Evolutionary conservation across 1,284 basidiomycete species (phyloP).

Genomic region (Leucoagaricus sp.): DNA sequence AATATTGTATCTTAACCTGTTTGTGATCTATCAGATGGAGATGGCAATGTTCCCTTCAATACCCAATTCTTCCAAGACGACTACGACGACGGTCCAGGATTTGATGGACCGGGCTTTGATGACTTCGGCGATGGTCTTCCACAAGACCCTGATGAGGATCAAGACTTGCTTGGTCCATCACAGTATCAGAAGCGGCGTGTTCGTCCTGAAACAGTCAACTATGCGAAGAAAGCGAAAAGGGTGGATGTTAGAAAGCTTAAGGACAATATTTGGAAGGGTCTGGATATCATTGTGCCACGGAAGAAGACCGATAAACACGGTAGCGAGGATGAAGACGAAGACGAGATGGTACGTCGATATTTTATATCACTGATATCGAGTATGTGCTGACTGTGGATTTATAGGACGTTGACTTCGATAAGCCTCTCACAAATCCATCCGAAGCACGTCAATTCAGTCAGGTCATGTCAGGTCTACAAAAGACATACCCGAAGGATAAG

Average conservation of each 20-base stretch:
- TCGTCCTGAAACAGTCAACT: constrained; percentile 90
- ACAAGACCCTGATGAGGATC: constrained; percentile 63
- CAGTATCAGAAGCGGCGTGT: constrained; percentile 80
- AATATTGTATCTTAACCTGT: no score
- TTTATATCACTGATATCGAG: background rate
- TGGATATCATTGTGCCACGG: constrained; percentile 70
- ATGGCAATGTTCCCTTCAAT: constrained; percentile 69
- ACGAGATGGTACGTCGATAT: constrained; percentile 54
- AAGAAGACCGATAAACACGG: constrained; percentile 20
- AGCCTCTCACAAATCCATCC: constrained; percentile 53
- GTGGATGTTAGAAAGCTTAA: constrained; percentile 97
- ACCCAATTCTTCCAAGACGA: constrained; percentile 98
- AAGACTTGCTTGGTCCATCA: constrained; percentile 84
- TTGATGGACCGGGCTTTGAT: constrained; percentile 54
- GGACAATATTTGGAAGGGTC: constrained; percentile 95
- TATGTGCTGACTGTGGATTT: no score
- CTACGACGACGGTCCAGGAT: constrained; percentile 77
- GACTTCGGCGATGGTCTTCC: constrained; percentile 43
- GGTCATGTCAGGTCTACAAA: constrained; percentile 83
- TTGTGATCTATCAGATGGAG: constrained; percentile 14
- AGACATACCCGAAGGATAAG: constrained; percentile 88
- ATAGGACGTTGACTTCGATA: constrained; percentile 55
- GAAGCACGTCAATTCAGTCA: constrained; percentile 81
- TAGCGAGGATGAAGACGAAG: constrained; percentile 41
- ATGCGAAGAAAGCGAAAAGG: constrained; percentile 94